These are phyloP conservation scores for Stemphylium beticola DNA, from an alignment of 2,329 filamentous ascomycete species.

Conservation along the genomic window DNA sequence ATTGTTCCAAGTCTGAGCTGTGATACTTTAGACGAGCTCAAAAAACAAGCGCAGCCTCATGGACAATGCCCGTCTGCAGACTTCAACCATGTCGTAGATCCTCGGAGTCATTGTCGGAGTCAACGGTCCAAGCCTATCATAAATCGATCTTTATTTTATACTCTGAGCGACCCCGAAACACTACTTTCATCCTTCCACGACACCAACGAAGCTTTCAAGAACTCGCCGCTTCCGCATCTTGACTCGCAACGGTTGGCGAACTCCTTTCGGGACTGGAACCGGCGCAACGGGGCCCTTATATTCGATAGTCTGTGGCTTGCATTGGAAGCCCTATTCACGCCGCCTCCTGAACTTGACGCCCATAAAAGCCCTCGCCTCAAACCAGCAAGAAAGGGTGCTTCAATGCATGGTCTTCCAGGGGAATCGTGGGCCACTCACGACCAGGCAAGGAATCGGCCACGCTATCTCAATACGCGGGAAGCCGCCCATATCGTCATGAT, in stretches of 20 bases:
- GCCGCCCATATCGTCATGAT: conserved; percentile 52
- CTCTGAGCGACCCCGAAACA: conserved; percentile 39
- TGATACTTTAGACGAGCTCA: conserved; percentile 37
- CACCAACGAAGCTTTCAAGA: conserved; percentile 23
- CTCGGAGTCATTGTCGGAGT: conserved; percentile 21
- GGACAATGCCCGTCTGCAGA: conserved; percentile 17
- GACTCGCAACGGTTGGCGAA: conserved; percentile 37
- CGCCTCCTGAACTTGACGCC: conserved; percentile 41
- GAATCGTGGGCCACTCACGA: background rate
- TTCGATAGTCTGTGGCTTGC: conserved; percentile 47
- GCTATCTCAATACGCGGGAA: conserved; percentile 43
- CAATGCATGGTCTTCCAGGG: background rate
- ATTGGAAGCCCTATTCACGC: conserved; percentile 41
- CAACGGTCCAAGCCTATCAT: conserved; percentile 30
- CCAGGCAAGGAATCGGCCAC: background rate
- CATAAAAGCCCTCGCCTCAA: conserved; percentile 33
- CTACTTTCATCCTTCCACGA: conserved; percentile 46
- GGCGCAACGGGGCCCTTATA: conserved; percentile 42
- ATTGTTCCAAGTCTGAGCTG: conserved; percentile 35
- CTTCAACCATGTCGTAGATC: conserved; percentile 26
- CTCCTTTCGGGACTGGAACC: conserved; percentile 45
- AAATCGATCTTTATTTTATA: conserved; percentile 44
- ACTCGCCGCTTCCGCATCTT: conserved; percentile 45
- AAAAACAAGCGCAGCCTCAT: conserved; percentile 28
- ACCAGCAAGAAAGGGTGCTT: conserved; percentile 20